phyloP scores from a whole-genome alignment of 768 basidiomycete species.

The Xerocomus brunneocitrinus region DNA sequence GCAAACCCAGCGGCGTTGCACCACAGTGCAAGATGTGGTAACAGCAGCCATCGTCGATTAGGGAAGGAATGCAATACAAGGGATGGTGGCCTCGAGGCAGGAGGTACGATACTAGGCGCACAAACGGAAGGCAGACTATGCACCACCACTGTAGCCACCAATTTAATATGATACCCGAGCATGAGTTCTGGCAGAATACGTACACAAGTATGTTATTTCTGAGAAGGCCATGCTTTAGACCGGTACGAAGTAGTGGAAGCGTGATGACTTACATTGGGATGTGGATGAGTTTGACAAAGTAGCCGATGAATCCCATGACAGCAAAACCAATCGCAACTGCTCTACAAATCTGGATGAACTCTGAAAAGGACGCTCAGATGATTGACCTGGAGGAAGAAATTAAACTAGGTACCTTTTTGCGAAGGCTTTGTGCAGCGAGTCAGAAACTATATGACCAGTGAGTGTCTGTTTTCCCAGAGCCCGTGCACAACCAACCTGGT shows the following conservation, averaged over 20 bases:
- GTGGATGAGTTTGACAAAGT: constrained; percentile 97
- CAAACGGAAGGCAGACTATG: constrained; percentile 40
- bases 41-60: constrained; percentile 10
- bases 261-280: constrained; percentile 73
- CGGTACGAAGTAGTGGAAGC: not conserved
- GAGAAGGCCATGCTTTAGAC: constrained; percentile 13
- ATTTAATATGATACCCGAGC: constrained; percentile 22
- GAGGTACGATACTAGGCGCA: constrained; percentile 8
- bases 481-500: constrained; percentile 56
- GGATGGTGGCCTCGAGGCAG: constrained; percentile 12
- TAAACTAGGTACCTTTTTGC: constrained; percentile 65
- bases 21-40: not conserved
- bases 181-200: constrained; percentile 34
- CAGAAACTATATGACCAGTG: constrained; percentile 62
- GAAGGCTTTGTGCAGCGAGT: constrained; percentile 98
- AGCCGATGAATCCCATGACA: constrained; percentile 99
- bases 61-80: constrained; percentile 17
- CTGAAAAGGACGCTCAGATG: constrained; percentile 38
- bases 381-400: not conserved
- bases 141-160: constrained; percentile 57
- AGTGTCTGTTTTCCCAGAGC: constrained; percentile 2
- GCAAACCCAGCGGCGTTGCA: not conserved
- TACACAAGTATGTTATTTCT: constrained; percentile 99
- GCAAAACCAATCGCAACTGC: constrained; percentile 97
- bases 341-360: constrained; percentile 91